These are phyloP conservation scores for Mycosphaerella sp. DNA, from an alignment of 2,329 filamentous ascomycete species.

Conservation along the genomic window DNA sequence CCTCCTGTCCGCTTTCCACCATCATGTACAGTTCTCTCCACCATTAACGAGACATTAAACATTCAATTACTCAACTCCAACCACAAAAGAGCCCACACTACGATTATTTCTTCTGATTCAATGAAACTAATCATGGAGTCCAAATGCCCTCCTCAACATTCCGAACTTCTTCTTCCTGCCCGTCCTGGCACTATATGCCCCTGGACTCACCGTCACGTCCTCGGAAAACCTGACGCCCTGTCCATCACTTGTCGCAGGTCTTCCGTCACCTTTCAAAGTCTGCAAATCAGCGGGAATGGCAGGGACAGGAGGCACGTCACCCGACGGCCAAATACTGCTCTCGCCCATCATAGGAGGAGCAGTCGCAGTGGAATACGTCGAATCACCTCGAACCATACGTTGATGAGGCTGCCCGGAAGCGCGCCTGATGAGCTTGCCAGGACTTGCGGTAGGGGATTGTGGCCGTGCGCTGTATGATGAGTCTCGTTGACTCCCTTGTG, in stretches of 20 bases:
- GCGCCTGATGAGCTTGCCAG: slow-evolving; percentile 33
- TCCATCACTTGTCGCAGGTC: slow-evolving; percentile 34
- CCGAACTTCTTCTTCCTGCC: slow-evolving; percentile 62
- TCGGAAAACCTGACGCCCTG: slow-evolving; percentile 15
- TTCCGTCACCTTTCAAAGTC: slow-evolving; percentile 10
- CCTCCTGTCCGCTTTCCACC: neutral
- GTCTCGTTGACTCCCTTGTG: slow-evolving; percentile 20
- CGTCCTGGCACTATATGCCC: slow-evolving; percentile 31
- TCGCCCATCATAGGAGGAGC: slow-evolving; percentile 26
- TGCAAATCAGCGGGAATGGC: slow-evolving; percentile 16
- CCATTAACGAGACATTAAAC: neutral
- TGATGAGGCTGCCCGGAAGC: slow-evolving; percentile 18
- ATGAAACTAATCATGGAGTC: slow-evolving; percentile 45
- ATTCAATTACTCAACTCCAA: neutral
- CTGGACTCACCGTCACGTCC: slow-evolving; percentile 20
- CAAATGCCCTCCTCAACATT: slow-evolving; percentile 59
- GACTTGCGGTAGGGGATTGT: slow-evolving; percentile 41
- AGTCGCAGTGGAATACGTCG: slow-evolving; percentile 22
- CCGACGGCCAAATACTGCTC: slow-evolving; percentile 43
- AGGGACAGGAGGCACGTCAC: slow-evolving; percentile 25
- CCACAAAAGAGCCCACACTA: slow-evolving; percentile 6
- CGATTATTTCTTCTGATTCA: neutral
- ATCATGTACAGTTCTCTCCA: neutral
- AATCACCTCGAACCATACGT: slow-evolving; percentile 22
- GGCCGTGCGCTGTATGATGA: slow-evolving; percentile 39